A percentile compares a stretch with the other conserved stretches of the same genome.
These are phyloP conservation scores for Cenchrus fungigraminus DNA, from an alignment of 176 grass and related monocot genomes.

Conservation along the genomic window DNA sequence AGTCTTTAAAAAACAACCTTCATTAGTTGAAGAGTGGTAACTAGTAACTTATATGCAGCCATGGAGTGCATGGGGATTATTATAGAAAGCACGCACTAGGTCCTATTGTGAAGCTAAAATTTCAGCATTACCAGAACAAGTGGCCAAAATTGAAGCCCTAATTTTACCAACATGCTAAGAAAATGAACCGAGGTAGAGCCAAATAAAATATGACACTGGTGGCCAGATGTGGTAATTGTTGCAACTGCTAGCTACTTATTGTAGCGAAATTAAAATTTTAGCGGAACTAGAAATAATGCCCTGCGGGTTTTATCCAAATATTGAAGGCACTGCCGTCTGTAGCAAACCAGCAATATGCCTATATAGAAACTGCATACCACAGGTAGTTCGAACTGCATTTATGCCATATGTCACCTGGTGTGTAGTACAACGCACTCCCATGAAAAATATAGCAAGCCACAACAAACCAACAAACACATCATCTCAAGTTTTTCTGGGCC, in stretches of 20 bases:
- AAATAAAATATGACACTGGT: background rate
- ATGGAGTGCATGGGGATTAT: background rate
- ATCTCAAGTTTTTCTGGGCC: slow-evolving; percentile 28
- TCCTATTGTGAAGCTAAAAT: background rate
- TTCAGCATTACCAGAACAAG: background rate
- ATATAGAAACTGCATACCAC: background rate
- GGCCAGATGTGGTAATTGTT: background rate
- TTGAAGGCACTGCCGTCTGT: background rate
- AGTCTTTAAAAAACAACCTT: no score
- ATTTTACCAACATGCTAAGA: background rate
- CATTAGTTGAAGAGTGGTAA: no score
- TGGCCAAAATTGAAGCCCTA: background rate
- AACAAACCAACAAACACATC: slow-evolving; percentile 30
- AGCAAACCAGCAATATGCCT: background rate
- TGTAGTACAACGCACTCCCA: background rate
- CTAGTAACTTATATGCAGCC: background rate
- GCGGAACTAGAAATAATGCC: background rate
- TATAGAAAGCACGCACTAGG: background rate
- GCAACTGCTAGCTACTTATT: background rate
- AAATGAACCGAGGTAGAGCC: background rate
- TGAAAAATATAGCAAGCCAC: slow-evolving; percentile 37
- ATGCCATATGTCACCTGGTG: slow-evolving; percentile 44
- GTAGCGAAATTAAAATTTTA: background rate
- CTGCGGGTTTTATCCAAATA: background rate
- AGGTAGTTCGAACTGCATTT: background rate